These are phyloP conservation scores for Cryptococcus sp. DNA, from an alignment of 1,284 basidiomycete genomes.

Conservation along the genomic window DNA sequence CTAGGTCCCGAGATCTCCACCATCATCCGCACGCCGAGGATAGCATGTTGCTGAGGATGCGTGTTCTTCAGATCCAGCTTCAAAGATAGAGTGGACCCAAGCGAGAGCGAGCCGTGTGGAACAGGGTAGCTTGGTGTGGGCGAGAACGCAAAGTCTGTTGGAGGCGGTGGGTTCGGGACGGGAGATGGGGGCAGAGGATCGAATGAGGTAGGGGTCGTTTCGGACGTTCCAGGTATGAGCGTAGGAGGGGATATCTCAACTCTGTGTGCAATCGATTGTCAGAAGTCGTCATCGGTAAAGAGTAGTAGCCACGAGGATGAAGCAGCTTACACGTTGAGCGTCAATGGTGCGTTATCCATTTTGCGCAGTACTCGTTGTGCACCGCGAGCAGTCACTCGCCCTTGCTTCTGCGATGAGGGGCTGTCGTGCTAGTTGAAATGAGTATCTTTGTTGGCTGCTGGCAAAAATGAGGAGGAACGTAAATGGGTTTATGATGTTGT, in stretches of 20 bases:
- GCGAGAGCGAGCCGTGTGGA: constrained; percentile 35
- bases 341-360: constrained; percentile 33
- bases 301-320: background rate
- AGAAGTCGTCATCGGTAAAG: constrained; percentile 2
- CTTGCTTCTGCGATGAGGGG: background rate
- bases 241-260: constrained; percentile 20
- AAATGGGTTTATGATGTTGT: background rate
- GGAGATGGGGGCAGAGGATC: constrained; percentile 9
- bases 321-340: constrained; percentile 28
- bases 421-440: background rate
- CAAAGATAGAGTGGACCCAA: constrained; percentile 39
- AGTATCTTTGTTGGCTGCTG: background rate
- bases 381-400: background rate
- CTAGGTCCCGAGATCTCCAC: constrained; percentile 42
- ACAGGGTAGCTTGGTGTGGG: constrained; percentile 42
- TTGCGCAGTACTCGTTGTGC: background rate
- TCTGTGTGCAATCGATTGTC: constrained; percentile 8
- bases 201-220: constrained; percentile 6
- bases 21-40: constrained; percentile 47
- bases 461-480: background rate
- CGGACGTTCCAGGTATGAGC: constrained; percentile 12
- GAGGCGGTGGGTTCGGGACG: constrained; percentile 15
- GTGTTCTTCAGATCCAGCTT: constrained; percentile 35
- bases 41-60: constrained; percentile 9
- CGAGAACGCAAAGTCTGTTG: constrained; percentile 30